These are phyloP conservation scores for Glycine soja DNA, from an alignment of 306 rosid species.

Conservation along the genomic window DNA sequence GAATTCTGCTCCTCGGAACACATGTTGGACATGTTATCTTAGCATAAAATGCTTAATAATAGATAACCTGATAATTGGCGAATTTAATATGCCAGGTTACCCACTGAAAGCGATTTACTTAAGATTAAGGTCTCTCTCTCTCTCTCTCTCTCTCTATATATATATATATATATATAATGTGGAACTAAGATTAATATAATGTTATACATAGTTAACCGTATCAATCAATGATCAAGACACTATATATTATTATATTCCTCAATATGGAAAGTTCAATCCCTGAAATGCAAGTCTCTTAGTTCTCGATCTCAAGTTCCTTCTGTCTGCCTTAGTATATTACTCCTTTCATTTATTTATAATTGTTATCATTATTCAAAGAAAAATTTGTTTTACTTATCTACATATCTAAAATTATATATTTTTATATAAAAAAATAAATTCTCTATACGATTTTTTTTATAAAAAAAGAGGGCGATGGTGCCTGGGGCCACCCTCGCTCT, in stretches of 20 bases:
- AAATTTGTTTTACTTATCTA: too few species aligned
- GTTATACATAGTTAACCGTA: background rate
- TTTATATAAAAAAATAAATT: too few species aligned
- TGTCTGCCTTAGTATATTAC: background rate
- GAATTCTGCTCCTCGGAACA: background rate
- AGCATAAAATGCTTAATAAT: background rate
- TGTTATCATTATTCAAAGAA: too few species aligned
- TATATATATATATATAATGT: background rate
- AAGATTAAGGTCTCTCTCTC: background rate
- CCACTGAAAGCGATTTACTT: background rate
- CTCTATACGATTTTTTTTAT: too few species aligned
- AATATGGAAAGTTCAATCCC: background rate
- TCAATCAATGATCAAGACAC: background rate
- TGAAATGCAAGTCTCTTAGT: background rate
- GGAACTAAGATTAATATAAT: background rate
- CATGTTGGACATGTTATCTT: background rate
- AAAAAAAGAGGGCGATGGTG: too few species aligned
- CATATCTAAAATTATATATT: too few species aligned
- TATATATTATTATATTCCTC: background rate
- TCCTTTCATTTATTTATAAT: too few species aligned
- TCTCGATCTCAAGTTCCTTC: background rate
- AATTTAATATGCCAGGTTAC: background rate
- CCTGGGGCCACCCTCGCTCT: too few species aligned
- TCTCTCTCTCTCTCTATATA: too few species aligned
- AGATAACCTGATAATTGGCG: background rate